A percentile compares a stretch with the other conserved stretches of the same genome.
Evolutionary conservation across 495 filamentous ascomycete genomes (phyloP).

Genomic region (Penicillium bovifimosum): DNA sequence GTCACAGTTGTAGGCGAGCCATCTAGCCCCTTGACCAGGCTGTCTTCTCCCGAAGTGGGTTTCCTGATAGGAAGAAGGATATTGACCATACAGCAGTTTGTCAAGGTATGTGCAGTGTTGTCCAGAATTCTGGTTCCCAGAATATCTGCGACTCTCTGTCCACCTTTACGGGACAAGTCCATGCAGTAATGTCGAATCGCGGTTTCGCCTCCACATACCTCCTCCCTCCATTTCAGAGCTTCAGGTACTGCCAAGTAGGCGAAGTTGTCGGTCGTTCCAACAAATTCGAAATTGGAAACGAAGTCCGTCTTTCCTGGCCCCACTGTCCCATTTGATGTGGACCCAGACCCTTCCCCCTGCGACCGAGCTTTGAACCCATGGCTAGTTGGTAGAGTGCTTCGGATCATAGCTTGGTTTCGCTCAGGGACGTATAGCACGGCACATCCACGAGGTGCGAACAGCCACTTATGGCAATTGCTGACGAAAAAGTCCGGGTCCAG

Average conservation of each 20-base stretch:
- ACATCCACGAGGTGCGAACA: conserved; percentile 66
- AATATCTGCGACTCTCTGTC: conserved; percentile 46
- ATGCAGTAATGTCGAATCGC: conserved; percentile 51
- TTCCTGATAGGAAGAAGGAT: conserved; percentile 56
- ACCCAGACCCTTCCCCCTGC: neutral
- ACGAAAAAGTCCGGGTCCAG: conserved; percentile 73
- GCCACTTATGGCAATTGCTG: conserved; percentile 79
- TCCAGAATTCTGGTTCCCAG: conserved; percentile 59
- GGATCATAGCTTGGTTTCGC: conserved; percentile 67
- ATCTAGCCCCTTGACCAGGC: conserved; percentile 23
- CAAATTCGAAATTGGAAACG: conserved; percentile 63
- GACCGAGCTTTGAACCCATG: conserved; percentile 36
- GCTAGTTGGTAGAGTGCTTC: conserved; percentile 61
- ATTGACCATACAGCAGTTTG: conserved; percentile 52
- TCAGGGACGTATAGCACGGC: conserved; percentile 69
- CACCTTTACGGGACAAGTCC: conserved; percentile 51
- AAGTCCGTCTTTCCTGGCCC: conserved; percentile 47
- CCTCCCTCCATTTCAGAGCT: conserved; percentile 55
- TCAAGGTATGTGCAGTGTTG: conserved; percentile 15
- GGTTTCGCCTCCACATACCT: conserved; percentile 63
- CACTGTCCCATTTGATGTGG: neutral
- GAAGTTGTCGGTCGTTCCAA: conserved; percentile 61
- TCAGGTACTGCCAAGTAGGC: conserved; percentile 62
- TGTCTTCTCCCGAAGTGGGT: conserved; percentile 21
- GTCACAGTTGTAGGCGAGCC: conserved; percentile 19